These are phyloP conservation scores for Plantago lanceolata DNA, from an alignment of 305 asterid species.

Conservation along the genomic window DNA sequence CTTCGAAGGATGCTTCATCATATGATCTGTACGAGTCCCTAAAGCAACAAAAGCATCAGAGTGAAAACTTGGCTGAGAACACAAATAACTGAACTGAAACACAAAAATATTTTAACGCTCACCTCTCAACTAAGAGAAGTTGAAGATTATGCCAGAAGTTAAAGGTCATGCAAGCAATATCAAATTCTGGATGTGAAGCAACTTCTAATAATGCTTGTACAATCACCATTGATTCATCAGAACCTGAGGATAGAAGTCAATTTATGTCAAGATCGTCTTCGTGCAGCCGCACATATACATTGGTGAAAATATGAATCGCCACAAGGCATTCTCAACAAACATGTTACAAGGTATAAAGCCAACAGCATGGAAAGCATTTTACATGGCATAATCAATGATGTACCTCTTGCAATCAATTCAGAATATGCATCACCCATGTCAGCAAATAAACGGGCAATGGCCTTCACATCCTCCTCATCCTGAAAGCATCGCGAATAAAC, in stretches of 20 bases:
- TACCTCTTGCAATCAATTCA: constrained; percentile 96
- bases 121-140: constrained; percentile 75
- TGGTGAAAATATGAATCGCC: neutral
- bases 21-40: constrained; percentile 60
- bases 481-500: constrained; percentile 37
- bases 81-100: constrained; percentile 19
- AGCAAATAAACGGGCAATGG: constrained; percentile 95
- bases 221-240: constrained; percentile 93
- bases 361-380: constrained; percentile 18
- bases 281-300: neutral
- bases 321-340: constrained; percentile 12
- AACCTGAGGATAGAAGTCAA: constrained; percentile 56
- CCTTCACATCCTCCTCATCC: constrained; percentile 99
- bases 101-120: constrained; percentile 15
- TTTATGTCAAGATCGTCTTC: constrained; percentile 22
- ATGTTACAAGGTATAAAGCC: constrained; percentile 16
- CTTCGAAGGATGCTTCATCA: constrained; percentile 58
- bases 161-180: constrained; percentile 98
- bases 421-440: constrained; percentile 98
- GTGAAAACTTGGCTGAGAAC: constrained; percentile 27
- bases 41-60: constrained; percentile 33
- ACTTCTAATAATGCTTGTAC: constrained; percentile 94
- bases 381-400: constrained; percentile 26
- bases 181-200: constrained; percentile 94
- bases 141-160: constrained; percentile 99